These are phyloP conservation scores for Barbatosphaeria neglecta DNA, from an alignment of 495 filamentous ascomycete species.

Conservation along the genomic window DNA sequence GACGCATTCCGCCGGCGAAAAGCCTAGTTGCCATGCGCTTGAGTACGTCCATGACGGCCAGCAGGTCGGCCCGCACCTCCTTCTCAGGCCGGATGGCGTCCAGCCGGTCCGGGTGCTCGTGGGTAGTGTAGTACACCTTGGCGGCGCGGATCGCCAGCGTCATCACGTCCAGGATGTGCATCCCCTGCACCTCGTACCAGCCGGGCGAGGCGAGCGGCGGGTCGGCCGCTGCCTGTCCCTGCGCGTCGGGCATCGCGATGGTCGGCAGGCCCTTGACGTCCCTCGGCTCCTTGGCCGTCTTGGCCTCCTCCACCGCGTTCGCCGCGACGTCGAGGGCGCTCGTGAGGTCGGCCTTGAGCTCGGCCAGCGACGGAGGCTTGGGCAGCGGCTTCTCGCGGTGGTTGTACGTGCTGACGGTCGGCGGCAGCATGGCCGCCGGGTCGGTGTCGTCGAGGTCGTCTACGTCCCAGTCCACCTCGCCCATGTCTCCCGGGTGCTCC, in stretches of 20 bases:
- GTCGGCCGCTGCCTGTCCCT: conserved; percentile 2
- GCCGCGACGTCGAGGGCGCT: conserved; percentile 52
- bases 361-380: conserved; percentile 71
- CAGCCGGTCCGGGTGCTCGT: conserved; percentile 71
- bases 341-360: conserved; percentile 64
- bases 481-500: conserved; percentile 31
- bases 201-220: conserved; percentile 28
- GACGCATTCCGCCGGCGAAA: conserved; percentile 72
- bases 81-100: conserved; percentile 76
- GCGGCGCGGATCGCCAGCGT: conserved; percentile 90
- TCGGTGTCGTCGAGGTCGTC: conserved; percentile 49
- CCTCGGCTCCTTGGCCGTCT: conserved; percentile 13
- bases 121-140: conserved; percentile 86
- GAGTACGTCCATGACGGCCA: conserved; percentile 76
- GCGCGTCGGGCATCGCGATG: neutral
- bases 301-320: conserved; percentile 47
- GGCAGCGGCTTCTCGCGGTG: conserved; percentile 73
- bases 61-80: conserved; percentile 64
- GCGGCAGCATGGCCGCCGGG: conserved; percentile 65
- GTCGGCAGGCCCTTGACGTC: conserved; percentile 6
- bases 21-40: conserved; percentile 81
- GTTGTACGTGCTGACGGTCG: conserved; percentile 92
- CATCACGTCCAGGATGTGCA: conserved; percentile 82
- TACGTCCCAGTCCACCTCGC: conserved; percentile 42
- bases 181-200: conserved; percentile 79